Conservation (phyloP, 2,329 filamentous ascomycete genomes). For the Venturia pyrina region DNA sequence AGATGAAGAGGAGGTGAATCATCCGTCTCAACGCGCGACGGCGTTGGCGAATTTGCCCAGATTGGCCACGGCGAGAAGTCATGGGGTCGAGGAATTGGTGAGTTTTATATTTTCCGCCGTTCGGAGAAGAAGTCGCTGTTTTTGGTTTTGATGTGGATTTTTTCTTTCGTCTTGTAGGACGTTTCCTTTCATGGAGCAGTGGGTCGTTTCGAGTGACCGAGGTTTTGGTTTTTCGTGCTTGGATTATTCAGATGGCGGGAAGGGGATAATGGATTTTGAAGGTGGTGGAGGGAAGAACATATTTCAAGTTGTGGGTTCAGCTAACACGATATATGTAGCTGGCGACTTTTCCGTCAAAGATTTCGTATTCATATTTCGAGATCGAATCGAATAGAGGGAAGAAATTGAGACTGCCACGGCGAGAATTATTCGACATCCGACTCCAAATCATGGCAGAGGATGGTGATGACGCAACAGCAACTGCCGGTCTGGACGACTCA, state of each 20-base stretch:
- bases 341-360: constrained; percentile 55
- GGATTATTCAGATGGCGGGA: no score
- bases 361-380: constrained; percentile 55
- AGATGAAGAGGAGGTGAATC: not conserved
- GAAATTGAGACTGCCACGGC: constrained; percentile 51
- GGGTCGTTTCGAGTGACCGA: no score
- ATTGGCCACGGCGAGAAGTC: not conserved
- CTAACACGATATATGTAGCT: not conserved
- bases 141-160: no score
- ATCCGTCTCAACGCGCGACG: not conserved
- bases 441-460: constrained; percentile 70
- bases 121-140: no score
- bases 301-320: not conserved
- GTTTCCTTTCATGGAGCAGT: no score
- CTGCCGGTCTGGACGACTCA: constrained; percentile 49
- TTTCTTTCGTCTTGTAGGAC: no score
- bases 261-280: no score
- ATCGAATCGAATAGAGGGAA: constrained; percentile 50
- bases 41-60: not conserved
- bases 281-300: no score
- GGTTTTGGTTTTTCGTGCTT: no score
- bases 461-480: constrained; percentile 35
- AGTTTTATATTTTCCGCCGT: not conserved
- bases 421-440: constrained; percentile 73
- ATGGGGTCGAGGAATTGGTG: constrained; percentile 10